Evolutionary conservation across 2,329 filamentous ascomycete species (phyloP), one percentile per base, ranked within the genome.

Genomic region (Fusarium sp.): DNA sequence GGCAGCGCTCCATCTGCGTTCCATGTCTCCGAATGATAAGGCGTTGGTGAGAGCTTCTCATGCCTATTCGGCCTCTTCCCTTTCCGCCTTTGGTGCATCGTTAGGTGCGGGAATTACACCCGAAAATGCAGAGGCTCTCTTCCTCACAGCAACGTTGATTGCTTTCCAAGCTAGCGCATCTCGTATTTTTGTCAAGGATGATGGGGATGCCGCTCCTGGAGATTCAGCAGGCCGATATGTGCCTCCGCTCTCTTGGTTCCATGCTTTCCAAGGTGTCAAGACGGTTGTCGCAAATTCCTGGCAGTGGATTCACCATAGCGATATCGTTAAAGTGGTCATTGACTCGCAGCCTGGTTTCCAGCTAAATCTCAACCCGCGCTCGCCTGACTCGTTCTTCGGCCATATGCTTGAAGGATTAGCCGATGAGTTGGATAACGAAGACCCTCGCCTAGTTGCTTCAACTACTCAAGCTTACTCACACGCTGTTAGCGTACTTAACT

Each of bases 201-300:
- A 89, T 28, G 78, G 78, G 18, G 80, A 82, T 40, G 66, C 78
- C 11, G 74, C 76, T 13, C 72, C 75, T 5, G 78, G 80, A 49
- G 80, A 82, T 28, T 75, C 79, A 5, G 75, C 77, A n/a, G 80
- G 67, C 46, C 81, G 81, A 41, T 91, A 91, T 74, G 81, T 82
- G 20, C 78, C 90, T n/a, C 89, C 89, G 1, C 78, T 90, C 45
- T 84, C 87, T 5, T 90, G 88, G 88, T 90, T 91, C 65, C 88
- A 90, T 74, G 86, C 89, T 6, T 90, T 90, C 73, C 89, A 90
- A 72, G 89, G 89, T 13, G 87, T 91, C 68, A 91, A 90, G 75
- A 86, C 88, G 3, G 83, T 91, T 34, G 88, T 90, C 1, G 86
- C 88, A 21, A 85, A 85, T 4, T 89, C 88, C 16, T 91, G 89